Percentiles rank a stretch among this genome's conserved stretches.
Evolutionary conservation across 1,284 basidiomycete genomes (phyloP).

Genomic region (Ustilago crameri): DNA sequence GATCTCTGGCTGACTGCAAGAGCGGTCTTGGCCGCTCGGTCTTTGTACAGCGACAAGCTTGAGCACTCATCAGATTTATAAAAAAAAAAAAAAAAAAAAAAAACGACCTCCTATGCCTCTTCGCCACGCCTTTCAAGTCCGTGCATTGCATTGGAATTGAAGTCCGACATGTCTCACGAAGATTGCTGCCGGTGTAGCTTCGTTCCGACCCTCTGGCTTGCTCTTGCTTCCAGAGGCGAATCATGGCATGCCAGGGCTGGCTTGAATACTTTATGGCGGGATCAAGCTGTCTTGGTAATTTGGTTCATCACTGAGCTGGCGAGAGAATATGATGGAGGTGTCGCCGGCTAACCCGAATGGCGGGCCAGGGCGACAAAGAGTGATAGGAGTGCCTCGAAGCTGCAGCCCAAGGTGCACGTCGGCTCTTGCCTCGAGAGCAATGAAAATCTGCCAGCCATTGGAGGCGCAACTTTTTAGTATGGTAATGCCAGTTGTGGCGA

Average conservation of each 20-base stretch:
- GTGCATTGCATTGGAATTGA: not conserved
- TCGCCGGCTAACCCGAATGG: too few species aligned
- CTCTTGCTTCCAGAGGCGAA: not conserved
- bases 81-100: not conserved
- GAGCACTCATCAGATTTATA: not conserved
- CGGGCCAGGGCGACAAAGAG: too few species aligned
- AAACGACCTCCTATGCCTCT: not conserved
- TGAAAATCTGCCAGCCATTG: too few species aligned
- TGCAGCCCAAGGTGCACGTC: too few species aligned
- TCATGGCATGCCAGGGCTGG: not conserved
- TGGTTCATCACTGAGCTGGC: too few species aligned
- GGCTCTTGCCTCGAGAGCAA: too few species aligned
- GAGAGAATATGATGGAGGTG: too few species aligned
- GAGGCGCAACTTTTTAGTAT: too few species aligned
- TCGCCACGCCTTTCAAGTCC: not conserved
- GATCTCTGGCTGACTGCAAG: slow-evolving; percentile 1
- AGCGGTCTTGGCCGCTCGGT: not conserved
- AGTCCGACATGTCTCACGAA: slow-evolving; percentile 13
- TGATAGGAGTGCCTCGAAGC: too few species aligned
- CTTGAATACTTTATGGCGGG: too few species aligned
- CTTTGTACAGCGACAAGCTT: slow-evolving; percentile 10
- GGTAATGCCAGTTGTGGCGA: too few species aligned
- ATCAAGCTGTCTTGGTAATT: too few species aligned
- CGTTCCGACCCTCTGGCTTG: not conserved
- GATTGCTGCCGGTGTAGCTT: not conserved